Conservation (phyloP, 305 asterid genomes). For the Fraxinus paxiana region DNA sequence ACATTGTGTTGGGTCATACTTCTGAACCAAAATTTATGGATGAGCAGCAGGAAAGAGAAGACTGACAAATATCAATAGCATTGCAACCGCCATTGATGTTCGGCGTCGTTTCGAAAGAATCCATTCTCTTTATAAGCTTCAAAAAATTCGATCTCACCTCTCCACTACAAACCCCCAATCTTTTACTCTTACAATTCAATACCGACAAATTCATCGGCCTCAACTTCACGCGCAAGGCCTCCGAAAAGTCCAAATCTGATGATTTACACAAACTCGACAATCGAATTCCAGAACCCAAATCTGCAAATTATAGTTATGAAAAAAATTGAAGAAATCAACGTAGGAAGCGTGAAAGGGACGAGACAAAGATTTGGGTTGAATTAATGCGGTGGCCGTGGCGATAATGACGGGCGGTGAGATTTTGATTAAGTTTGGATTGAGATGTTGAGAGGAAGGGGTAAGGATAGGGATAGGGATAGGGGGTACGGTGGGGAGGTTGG, state of each 20-base stretch:
- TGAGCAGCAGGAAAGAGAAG: no score
- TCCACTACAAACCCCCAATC: constrained; percentile 33
- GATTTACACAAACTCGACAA: constrained; percentile 30
- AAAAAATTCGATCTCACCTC: constrained; percentile 40
- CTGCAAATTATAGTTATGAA: background rate
- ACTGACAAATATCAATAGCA: constrained; percentile 18
- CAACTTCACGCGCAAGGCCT: constrained; percentile 27
- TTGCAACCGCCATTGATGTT: constrained; percentile 29
- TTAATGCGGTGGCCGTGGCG: no score
- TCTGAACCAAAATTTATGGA: no score
- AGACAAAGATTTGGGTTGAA: background rate
- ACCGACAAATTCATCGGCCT: constrained; percentile 33
- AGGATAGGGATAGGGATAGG: no score
- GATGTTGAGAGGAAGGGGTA: no score
- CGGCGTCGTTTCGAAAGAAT: constrained; percentile 47
- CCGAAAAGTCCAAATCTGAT: constrained; percentile 25
- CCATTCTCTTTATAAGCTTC: constrained; percentile 59
- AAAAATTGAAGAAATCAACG: background rate
- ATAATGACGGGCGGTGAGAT: no score
- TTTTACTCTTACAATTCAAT: constrained; percentile 15
- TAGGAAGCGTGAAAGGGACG: background rate
- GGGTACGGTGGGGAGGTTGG: no score
- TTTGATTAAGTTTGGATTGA: no score
- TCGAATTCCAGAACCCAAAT: constrained; percentile 12
- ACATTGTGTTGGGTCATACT: no score